A percentile compares a stretch with the other conserved stretches of the same genome.
phyloP scores from a whole-genome alignment of 108 stramenopile genomes.

The Skeletonema menzelii region DNA sequence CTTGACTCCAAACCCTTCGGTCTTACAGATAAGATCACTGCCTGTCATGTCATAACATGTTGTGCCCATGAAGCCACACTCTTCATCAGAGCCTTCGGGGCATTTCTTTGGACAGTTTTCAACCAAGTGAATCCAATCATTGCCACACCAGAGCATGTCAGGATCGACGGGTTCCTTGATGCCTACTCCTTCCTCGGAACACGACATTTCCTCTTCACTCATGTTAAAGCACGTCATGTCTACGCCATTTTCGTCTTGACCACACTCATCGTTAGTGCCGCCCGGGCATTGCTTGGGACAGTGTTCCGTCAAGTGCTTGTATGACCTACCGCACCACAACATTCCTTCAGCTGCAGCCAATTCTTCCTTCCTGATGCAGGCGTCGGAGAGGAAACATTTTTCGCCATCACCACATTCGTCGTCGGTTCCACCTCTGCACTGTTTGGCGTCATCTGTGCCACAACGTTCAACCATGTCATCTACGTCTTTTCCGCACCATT shows the following conservation, averaged over 20 bases:
- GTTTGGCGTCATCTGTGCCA: neutral
- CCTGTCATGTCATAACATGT: slow-evolving; percentile 39
- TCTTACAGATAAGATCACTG: slow-evolving; percentile 32
- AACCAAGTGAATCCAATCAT: slow-evolving; percentile 31
- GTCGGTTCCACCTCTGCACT: slow-evolving; percentile 6
- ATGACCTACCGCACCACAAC: slow-evolving; percentile 37
- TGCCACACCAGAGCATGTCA: slow-evolving; percentile 37
- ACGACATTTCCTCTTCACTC: slow-evolving; percentile 10
- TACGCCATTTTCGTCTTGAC: slow-evolving; percentile 8
- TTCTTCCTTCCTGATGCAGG: neutral
- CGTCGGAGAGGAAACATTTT: slow-evolving; percentile 2
- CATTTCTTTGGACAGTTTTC: slow-evolving; percentile 36
- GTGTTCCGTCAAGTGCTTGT: slow-evolving; percentile 44
- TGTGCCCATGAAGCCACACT: slow-evolving; percentile 15
- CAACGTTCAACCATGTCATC: neutral
- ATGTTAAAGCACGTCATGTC: slow-evolving; percentile 43
- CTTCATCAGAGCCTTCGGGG: slow-evolving; percentile 42
- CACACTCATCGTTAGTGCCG: slow-evolving; percentile 40
- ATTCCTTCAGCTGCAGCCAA: slow-evolving; percentile 5
- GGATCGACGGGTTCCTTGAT: slow-evolving; percentile 32
- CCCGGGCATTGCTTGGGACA: slow-evolving; percentile 44
- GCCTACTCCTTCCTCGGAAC: slow-evolving; percentile 26
- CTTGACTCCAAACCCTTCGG: slow-evolving; percentile 33
- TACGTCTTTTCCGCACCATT: neutral
- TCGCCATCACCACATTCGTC: slow-evolving; percentile 16